Evolutionary conservation across 2,329 filamentous ascomycete genomes (phyloP), one percentile per base, ranked within the genome.

Genomic region (Apiospora koreana): DNA sequence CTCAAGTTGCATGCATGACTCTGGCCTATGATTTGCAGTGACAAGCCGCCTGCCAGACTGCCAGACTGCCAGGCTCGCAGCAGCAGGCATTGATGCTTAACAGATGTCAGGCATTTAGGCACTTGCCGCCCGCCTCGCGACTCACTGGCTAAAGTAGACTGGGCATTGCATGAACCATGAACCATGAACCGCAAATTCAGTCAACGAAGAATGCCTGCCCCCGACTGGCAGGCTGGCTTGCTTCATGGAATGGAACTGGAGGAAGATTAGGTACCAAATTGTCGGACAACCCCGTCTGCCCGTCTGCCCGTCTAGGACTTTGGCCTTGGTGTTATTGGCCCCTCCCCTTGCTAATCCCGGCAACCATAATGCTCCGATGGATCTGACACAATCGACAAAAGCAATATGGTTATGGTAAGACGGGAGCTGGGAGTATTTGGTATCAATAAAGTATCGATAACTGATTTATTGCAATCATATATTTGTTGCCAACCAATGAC

Each of bases 281-380:
- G 7, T 18, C 28, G 50, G 50, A 35, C n/a, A 21, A 16, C 8
- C n/a, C n/a, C n/a, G n/a, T n/a, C n/a, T n/a, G n/a, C n/a, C n/a
- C n/a, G n/a, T n/a, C n/a, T n/a, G n/a, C n/a, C 50, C 50, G 50
- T 38, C 50, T 62, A 62, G 50, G 50, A 62, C 28, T 62, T 62
- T 58, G 45, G 42, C 31, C 21, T 62, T 35, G 50, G 28, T 18
- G 3, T 62, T n/a, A 21, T 21, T 45, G 43, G 16, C 14, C 43
- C 43, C 43, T 14, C 41, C 41, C 12, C 41, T 42, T 28, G 35
- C 4, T 31, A 62, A 62, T 62, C 38, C 18, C 31, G 54, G 31
- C 54, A 38, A 62, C 38, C 18, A 62, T 16, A 54, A n/a, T 21
- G 28, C 28, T 31, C 54, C 18, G 54, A 62, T n/a, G 28, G 18